Conservation (phyloP, 805 yeast species). For the Candida ipomoeae region DNA sequence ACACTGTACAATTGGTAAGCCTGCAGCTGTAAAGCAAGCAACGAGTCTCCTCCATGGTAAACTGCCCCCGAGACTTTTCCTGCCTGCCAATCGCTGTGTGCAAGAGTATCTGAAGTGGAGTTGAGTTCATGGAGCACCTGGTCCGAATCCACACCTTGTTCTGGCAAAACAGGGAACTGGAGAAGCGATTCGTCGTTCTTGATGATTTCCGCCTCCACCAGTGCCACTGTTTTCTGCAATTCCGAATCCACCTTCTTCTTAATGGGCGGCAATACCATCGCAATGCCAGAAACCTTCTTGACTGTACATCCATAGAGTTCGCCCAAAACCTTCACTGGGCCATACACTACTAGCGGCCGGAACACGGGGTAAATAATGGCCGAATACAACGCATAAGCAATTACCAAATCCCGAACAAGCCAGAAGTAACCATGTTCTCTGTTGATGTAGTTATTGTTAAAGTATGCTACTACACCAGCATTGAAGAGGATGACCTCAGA, state of each 20-base stretch:
- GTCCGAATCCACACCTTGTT: constrained; percentile 47
- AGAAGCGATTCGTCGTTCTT: constrained; percentile 44
- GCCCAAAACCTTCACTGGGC: constrained; percentile 9
- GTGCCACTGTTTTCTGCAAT: constrained; percentile 41
- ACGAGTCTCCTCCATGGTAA: constrained; percentile 87
- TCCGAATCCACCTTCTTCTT: constrained; percentile 58
- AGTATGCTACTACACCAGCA: background rate
- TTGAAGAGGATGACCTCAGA: background rate
- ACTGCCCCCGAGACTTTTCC: constrained; percentile 95
- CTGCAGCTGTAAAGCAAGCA: constrained; percentile 66
- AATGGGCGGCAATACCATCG: constrained; percentile 47
- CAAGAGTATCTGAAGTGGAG: constrained; percentile 39
- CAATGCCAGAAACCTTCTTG: constrained; percentile 9
- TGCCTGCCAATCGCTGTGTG: constrained; percentile 74
- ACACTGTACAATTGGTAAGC: constrained; percentile 77
- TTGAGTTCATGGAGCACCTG: constrained; percentile 51
- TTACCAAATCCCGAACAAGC: constrained; percentile 21
- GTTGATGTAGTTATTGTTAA: constrained; percentile 1
- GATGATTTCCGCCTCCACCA: constrained; percentile 57
- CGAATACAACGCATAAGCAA: constrained; percentile 16
- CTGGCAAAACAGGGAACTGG: constrained; percentile 54
- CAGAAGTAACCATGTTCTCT: constrained; percentile 10
- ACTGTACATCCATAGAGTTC: background rate
- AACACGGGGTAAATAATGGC: constrained; percentile 8
- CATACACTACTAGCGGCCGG: constrained; percentile 8